phyloP scores from a whole-genome alignment of 306 rosid species.

The Cucurbita moschata region DNA sequence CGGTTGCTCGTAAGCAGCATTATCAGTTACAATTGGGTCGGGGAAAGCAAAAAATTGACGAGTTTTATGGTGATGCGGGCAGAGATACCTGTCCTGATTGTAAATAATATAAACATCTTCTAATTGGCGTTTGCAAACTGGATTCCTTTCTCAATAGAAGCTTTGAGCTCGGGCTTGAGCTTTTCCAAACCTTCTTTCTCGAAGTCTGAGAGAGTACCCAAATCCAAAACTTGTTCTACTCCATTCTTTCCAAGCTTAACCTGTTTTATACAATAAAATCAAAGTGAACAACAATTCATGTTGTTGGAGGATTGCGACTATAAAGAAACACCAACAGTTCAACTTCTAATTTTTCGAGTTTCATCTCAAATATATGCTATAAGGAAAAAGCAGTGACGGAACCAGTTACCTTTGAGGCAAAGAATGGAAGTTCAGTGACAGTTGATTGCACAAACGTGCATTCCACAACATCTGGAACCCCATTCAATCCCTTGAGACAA shows the following conservation, averaged over 20 bases:
- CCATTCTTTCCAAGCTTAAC: conserved; percentile 92
- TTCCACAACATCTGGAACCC: conserved; percentile 94
- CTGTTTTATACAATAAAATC: conserved; percentile 16
- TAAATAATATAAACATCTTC: conserved; percentile 12
- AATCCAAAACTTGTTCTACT: conserved; percentile 57
- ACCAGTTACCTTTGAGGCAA: conserved; percentile 77
- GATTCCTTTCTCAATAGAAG: conserved; percentile 92
- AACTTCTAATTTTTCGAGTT: not conserved
- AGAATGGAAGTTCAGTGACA: conserved; percentile 88
- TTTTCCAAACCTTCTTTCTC: conserved; percentile 65
- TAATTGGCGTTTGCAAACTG: conserved; percentile 53
- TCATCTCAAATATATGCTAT: not conserved
- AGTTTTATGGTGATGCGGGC: conserved; percentile 9
- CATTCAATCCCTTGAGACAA: conserved; percentile 94
- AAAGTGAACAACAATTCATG: not conserved
- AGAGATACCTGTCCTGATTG: conserved; percentile 6
- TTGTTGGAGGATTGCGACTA: not conserved
- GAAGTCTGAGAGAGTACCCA: conserved; percentile 70
- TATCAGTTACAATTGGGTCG: conserved; percentile 14
- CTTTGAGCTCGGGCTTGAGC: conserved; percentile 57
- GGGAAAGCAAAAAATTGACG: conserved; percentile 34
- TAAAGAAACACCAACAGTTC: not conserved
- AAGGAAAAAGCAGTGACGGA: not conserved
- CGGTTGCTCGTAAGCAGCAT: conserved; percentile 23
- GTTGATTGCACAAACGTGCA: conserved; percentile 85